Conservation (phyloP, 2,329 filamentous ascomycete species). For the Pestalotiopsis sp. region DNA sequence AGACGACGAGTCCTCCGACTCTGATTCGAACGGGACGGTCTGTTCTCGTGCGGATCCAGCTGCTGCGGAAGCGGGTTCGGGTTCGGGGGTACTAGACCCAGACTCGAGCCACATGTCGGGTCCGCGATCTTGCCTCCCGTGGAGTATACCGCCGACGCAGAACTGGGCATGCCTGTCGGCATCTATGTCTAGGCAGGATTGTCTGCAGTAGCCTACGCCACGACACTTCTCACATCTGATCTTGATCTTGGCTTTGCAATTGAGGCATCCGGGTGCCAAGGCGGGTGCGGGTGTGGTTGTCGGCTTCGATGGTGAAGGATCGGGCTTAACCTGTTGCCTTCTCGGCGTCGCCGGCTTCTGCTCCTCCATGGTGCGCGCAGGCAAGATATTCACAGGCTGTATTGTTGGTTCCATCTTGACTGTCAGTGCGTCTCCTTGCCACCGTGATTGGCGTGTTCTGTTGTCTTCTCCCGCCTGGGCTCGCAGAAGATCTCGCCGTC, state of each 20-base stretch:
- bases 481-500: neutral
- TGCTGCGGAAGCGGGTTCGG: neutral
- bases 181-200: neutral
- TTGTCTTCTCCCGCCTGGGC: neutral
- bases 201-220: neutral
- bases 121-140: neutral
- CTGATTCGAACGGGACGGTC: neutral
- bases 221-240: neutral
- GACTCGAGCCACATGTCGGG: neutral
- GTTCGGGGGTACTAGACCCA: neutral
- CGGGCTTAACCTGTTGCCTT: neutral
- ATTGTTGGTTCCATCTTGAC: neutral
- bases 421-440: neutral
- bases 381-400: neutral
- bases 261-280: neutral
- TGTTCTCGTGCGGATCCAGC: neutral
- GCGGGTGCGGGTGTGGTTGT: neutral
- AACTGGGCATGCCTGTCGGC: neutral
- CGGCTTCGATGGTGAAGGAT: neutral
- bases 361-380: neutral
- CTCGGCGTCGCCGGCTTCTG: neutral
- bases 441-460: neutral
- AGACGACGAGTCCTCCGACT: neutral
- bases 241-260: neutral
- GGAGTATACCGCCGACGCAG: neutral